Evolutionary conservation across 345 rosid genomes (phyloP).

Genomic region (Raphanus raphanistrum): DNA sequence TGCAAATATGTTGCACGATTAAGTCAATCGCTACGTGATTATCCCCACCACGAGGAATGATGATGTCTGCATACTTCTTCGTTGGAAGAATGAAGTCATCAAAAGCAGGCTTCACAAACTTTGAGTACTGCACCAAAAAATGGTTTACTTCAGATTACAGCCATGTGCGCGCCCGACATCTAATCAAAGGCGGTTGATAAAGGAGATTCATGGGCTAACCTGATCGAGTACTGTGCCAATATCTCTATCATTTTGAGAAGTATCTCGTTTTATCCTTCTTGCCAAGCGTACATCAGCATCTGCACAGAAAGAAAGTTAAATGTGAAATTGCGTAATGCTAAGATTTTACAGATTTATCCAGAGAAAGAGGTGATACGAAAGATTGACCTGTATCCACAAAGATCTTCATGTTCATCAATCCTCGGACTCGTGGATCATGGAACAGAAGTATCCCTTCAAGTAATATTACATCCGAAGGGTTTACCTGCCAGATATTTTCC

Average conservation of each 20-base stretch:
- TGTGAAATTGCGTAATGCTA: background rate
- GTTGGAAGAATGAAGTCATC: slow-evolving; percentile 97
- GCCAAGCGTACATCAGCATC: slow-evolving; percentile 98
- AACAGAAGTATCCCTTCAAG: slow-evolving; percentile 87
- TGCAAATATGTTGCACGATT: slow-evolving; percentile 90
- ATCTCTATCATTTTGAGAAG: slow-evolving; percentile 79
- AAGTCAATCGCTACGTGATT: slow-evolving; percentile 92
- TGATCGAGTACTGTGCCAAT: slow-evolving; percentile 85
- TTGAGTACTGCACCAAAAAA: slow-evolving; percentile 74
- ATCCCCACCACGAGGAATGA: slow-evolving; percentile 97
- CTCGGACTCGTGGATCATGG: slow-evolving; percentile 81
- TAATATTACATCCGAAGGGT: slow-evolving; percentile 88
- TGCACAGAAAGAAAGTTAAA: slow-evolving; percentile 53
- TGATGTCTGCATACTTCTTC: slow-evolving; percentile 91
- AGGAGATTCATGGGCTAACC: slow-evolving; percentile 40
- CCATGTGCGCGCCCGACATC: background rate
- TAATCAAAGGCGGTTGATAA: background rate
- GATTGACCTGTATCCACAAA: slow-evolving; percentile 86
- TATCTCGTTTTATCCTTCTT: slow-evolving; percentile 90
- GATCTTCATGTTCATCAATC: slow-evolving; percentile 90
- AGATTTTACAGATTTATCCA: background rate
- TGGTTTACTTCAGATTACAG: background rate
- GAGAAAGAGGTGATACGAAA: slow-evolving; percentile 16
- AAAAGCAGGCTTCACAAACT: slow-evolving; percentile 93
- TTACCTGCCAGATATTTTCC: slow-evolving; percentile 56